These are phyloP conservation scores for Coemansia sp. DNA, from an alignment of 192 early-diverging fungal genomes.

Conservation along the genomic window DNA sequence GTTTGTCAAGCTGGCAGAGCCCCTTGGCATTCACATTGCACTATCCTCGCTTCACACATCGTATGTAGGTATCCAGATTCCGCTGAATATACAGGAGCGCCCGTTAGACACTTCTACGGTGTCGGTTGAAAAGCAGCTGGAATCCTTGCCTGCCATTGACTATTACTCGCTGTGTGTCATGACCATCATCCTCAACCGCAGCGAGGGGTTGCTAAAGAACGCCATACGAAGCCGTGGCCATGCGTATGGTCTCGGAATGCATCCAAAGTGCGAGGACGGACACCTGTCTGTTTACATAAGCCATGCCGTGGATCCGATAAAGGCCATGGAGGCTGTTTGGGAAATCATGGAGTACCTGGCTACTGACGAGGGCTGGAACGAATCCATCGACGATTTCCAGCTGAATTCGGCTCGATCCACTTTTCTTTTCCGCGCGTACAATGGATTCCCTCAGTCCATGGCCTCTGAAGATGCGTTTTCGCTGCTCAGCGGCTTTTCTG, in stretches of 20 bases:
- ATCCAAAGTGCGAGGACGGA: constrained; percentile 24
- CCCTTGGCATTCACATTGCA: constrained; percentile 37
- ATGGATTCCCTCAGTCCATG: constrained; percentile 14
- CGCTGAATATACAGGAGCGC: constrained; percentile 7
- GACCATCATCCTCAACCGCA: constrained; percentile 67
- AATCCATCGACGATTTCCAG: constrained; percentile 41
- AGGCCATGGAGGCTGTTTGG: constrained; percentile 44
- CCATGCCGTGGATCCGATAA: constrained; percentile 44
- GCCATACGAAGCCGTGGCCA: constrained; percentile 74
- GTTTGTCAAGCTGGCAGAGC: constrained; percentile 17
- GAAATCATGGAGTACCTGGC: constrained; percentile 27
- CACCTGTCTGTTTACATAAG: constrained; percentile 48
- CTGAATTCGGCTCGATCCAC: constrained; percentile 41
- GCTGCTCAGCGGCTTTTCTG: constrained; percentile 28
- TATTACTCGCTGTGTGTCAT: constrained; percentile 45
- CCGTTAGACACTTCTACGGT: neutral
- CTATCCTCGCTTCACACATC: constrained; percentile 38
- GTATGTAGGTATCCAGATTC: constrained; percentile 45
- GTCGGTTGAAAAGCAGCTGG: constrained; percentile 27
- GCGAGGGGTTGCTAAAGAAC: constrained; percentile 82
- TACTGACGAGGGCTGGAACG: constrained; percentile 28
- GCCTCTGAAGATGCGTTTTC: constrained; percentile 32
- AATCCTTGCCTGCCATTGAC: constrained; percentile 31
- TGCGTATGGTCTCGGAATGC: constrained; percentile 66
- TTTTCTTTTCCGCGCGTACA: constrained; percentile 25